These are phyloP conservation scores for Corylus americana DNA, from an alignment of 306 rosid genomes.

Conservation along the genomic window DNA sequence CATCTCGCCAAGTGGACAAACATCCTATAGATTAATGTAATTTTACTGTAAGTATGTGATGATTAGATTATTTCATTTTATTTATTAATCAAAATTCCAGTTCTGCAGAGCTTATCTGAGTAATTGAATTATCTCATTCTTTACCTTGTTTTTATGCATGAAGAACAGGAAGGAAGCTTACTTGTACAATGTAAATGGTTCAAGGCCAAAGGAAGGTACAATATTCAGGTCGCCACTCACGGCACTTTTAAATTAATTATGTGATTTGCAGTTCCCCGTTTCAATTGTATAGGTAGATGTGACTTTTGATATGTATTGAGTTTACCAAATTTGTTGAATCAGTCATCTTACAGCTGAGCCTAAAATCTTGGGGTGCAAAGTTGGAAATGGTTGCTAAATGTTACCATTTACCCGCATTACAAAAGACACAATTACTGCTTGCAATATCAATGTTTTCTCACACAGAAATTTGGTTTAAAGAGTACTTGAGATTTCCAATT, in stretches of 20 bases:
- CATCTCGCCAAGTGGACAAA: conserved; percentile 93
- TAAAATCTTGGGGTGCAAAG: neutral
- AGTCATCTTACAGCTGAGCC: neutral
- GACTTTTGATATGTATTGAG: neutral
- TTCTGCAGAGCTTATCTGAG: neutral
- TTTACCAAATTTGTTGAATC: neutral
- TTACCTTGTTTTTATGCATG: neutral
- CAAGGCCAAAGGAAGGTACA: neutral
- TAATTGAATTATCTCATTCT: neutral
- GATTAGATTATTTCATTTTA: conserved; percentile 11
- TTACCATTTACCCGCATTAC: neutral
- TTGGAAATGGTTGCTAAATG: neutral
- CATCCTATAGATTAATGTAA: conserved; percentile 79
- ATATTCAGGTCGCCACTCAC: neutral
- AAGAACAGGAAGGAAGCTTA: conserved; percentile 13
- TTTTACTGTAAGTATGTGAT: conserved; percentile 16
- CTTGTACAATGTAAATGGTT: neutral
- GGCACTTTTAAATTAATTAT: neutral
- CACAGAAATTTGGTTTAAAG: neutral
- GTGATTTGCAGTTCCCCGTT: neutral
- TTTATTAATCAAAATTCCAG: neutral
- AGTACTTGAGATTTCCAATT: neutral
- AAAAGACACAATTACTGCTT: neutral
- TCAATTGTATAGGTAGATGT: neutral
- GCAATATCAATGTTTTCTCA: neutral